A percentile compares a stretch with the other conserved stretches of the same genome.
Evolutionary conservation across 352 stramenopile genomes (phyloP).

Genomic region (Elongisporangium undulatum): DNA sequence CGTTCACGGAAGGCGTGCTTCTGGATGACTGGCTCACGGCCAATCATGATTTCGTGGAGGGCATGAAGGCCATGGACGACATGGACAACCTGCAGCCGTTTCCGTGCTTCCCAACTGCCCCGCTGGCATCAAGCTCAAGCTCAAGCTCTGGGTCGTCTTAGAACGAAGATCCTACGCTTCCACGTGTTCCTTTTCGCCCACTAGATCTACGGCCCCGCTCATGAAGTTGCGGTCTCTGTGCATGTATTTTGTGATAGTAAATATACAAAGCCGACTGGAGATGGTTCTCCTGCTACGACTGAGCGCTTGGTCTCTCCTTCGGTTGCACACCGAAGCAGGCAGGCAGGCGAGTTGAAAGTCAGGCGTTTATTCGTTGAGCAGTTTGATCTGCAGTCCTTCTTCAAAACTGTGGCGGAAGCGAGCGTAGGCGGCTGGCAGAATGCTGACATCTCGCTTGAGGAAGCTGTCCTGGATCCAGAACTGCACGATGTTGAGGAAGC

Average conservation of each 20-base stretch:
- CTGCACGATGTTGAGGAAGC: conserved; percentile 80
- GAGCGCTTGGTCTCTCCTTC: too few relatives aligned
- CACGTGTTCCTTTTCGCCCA: too few relatives aligned
- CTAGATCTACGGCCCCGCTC: not conserved
- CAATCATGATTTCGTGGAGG: conserved; percentile 39
- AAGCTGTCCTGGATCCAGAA: conserved; percentile 88
- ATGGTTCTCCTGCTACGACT: not conserved
- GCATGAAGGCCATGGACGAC: conserved; percentile 40
- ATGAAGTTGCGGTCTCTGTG: not conserved
- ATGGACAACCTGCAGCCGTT: conserved; percentile 43
- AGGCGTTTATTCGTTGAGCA: conserved; percentile 32
- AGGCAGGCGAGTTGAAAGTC: too few relatives aligned
- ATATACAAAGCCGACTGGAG: not conserved
- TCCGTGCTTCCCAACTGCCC: conserved; percentile 32
- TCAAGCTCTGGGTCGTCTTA: conserved; percentile 13
- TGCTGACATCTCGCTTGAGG: conserved; percentile 70
- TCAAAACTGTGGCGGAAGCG: conserved; percentile 63
- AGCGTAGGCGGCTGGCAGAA: conserved; percentile 50
- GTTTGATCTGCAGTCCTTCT: conserved; percentile 60
- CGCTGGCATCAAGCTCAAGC: conserved; percentile 10
- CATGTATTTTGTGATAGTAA: not conserved
- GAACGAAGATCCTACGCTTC: not conserved
- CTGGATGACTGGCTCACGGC: conserved; percentile 50
- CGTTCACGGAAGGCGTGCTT: conserved; percentile 47
- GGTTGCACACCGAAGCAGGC: too few relatives aligned